Base-by-base conservation (phyloP, 495 filamentous ascomycete species). In the Penicillium malachiteum region DNA sequence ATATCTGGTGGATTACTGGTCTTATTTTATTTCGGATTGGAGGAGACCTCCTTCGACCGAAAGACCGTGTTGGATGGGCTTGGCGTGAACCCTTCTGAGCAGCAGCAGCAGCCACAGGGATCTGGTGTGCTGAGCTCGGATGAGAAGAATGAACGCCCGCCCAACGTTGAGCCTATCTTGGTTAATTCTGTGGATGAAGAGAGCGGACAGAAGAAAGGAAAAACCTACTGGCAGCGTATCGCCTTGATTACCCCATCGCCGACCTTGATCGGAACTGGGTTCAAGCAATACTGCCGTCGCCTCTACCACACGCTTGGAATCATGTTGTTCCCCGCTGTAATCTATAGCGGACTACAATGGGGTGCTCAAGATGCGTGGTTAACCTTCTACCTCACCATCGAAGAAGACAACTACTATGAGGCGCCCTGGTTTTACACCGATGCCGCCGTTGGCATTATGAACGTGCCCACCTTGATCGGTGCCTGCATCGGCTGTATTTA, bases 351-450 rank as follows among this genome's bases (percentile, higher is more conserved):
- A 16, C 49, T 73, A 16, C 69, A 71, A 46, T 73, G 69, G 70
- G 69, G 69, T 21, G 69, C 63, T 13, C 70, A 73, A 45, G 70
- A 73, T 52, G 70, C 70, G 4, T 73, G 69, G 69, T 46, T 73
- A n/a, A 65, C 65, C 13, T 73, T 73, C 57, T 73, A 71, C 45
- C 59, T 73, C 16, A 73, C 70, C 3, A 51, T 70, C 13, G 67
- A 73, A 49, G 65, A 71, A 3, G 63, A 71, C 42, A 62, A 71
- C 34, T 73, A 57, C 55, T 65, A 66, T 46, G 60, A 55, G 1
- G 44, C 56, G 10, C 70, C 70, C 1, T 73, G 66, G 66, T 55
- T 60, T 58, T 73, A 73, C 53, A 59, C 50, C 17, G 59, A 69
- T 44, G 59, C 62, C 13, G 63, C 61, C 5, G 70, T 69, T 7